Evolutionary conservation across 139 green algal species (phyloP), one percentile per base, ranked within the genome.

Genomic region (Ettlia oleoabundans): DNA sequence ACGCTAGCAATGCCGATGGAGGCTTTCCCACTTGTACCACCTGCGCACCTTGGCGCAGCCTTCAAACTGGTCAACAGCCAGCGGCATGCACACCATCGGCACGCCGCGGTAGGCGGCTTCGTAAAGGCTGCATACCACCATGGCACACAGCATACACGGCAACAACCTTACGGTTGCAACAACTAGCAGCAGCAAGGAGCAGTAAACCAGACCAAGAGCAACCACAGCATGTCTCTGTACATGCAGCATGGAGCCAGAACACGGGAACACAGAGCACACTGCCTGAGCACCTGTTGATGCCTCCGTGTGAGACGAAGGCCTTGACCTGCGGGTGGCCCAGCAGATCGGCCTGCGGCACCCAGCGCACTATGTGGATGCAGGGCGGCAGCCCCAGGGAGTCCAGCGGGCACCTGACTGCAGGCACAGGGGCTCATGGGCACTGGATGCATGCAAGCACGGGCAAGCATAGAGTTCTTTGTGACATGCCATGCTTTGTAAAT

Each of bases 401-500:
- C 64, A 70, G 64, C 32, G 64, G 64, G 33, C 64, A 70, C 32
- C 30, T 9, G 3, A 30, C 64, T 70, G 64, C 64, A 70, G 64
- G 30, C 32, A 47, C 30, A n/a, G 10, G 64, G 24, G 9, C 26
- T 32, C 4, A 15, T 9, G 55, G 5, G 21, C 5, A 22, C 18
- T 32, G 55, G 5, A 65, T 5, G 55, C 55, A 58, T 10, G 47
- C 47, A n/a, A n/a, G n/a, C n/a, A n/a, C n/a, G n/a, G n/a, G n/a
- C n/a, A n/a, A n/a, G n/a, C n/a, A n/a, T n/a, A n/a, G n/a, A n/a
- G n/a, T n/a, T n/a, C n/a, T n/a, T n/a, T n/a, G n/a, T n/a, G n/a
- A n/a, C n/a, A n/a, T n/a, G n/a, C n/a, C n/a, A n/a, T n/a, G n/a
- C n/a, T n/a, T n/a, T n/a, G n/a, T n/a, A n/a, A n/a, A n/a, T n/a